Evolutionary conservation across 371 early-diverging fungal genomes (phyloP), one percentile per base, ranked within the genome.

Genomic region (Smittium mucronatum): DNA sequence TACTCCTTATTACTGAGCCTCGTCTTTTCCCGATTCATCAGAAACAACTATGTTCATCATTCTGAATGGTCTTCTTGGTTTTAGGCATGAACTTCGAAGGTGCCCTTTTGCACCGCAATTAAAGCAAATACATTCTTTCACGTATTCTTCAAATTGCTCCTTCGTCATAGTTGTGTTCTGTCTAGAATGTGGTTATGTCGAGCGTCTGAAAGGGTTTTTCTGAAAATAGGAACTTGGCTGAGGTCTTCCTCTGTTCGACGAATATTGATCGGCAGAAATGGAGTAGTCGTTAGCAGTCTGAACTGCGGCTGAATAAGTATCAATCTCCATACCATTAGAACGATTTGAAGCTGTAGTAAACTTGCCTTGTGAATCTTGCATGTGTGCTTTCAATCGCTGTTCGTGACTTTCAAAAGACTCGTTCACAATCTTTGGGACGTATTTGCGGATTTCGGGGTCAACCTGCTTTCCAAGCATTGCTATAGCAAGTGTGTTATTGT

Each of bases 381-480:
- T 33, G 16, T 61, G 63, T 11, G 33, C 31, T 16, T 33, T 28
- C 16, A 61, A 33, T 11, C 63, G 29, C 63, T 61, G n/a, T 61
- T 61, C 63, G 63, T 15, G 11, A 11, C 31, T 26, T 61, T 30
- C 31, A 26, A 61, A 61, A 30, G n/a, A 61, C n/a, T 61, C 63
- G n/a, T 61, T 61, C 11, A 16, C 33, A 26, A 61, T 5, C 33
- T 61, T 33, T 11, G 5, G 63, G 16, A 61, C 31, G 63, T 61
- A 61, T 61, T 33, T 61, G n/a, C 63, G 63, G 63, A 61, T 61
- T 61, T 28, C 33, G 16, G 63, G 63, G 33, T 61, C 63, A 5
- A 61, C 33, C 26, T 61, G 5, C n/a, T 61, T 28, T 61, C 63
- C 26, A 11, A 61, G 26, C 11, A 61, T 61, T 28, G 63, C 63